Percentiles rank a stretch among this genome's conserved stretches.
Evolutionary conservation across 129 eudicot species (phyloP).

Genomic region (Flaveria sonorensis): DNA sequence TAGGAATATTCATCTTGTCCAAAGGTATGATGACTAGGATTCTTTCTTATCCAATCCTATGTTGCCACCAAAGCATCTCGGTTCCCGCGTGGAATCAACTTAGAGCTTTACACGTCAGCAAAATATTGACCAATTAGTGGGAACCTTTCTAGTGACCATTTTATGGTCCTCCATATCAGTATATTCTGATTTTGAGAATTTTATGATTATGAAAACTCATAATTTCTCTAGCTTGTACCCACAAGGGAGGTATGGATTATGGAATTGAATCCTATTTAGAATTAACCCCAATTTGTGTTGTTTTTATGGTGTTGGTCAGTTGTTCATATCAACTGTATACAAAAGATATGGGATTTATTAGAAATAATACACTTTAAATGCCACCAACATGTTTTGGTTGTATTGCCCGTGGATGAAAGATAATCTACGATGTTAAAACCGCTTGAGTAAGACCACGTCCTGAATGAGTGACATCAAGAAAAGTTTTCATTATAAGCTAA

Average conservation of each 20-base stretch:
- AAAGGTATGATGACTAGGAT: conserved; percentile 42
- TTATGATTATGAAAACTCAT: conserved; percentile 15
- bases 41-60: conserved; percentile 32
- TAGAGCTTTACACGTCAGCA: conserved; percentile 33
- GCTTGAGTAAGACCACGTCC: too few species aligned
- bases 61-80: conserved; percentile 23
- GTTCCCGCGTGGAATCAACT: conserved; percentile 28
- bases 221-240: conserved; percentile 31
- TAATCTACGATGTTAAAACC: too few species aligned
- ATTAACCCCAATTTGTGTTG: too few species aligned
- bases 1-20: conserved; percentile 46
- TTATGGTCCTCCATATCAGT: conserved; percentile 36
- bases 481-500: too few species aligned
- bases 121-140: conserved; percentile 37
- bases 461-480: too few species aligned
- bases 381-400: too few species aligned
- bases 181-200: conserved; percentile 40
- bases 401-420: too few species aligned
- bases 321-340: too few species aligned
- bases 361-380: too few species aligned
- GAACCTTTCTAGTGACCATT: conserved; percentile 44
- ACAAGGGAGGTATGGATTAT: conserved; percentile 21
- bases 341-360: too few species aligned
- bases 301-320: neutral
- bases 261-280: neutral